Evolutionary conservation across 1,284 basidiomycete species (phyloP).

Genomic region (Ganoderma lingzhi): DNA sequence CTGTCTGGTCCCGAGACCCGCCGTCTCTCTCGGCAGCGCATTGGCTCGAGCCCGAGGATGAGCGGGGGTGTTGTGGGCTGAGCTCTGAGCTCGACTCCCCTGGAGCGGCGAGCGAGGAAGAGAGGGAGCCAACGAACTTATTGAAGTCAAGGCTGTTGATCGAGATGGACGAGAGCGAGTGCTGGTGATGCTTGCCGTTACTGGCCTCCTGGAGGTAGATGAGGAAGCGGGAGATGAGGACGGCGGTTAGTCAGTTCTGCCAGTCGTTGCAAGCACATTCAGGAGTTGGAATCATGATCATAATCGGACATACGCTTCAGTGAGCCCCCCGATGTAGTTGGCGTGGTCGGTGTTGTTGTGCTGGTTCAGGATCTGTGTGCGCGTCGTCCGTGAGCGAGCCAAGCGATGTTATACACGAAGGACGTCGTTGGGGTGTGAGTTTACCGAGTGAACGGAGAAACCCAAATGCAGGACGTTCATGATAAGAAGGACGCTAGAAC

Average conservation of each 20-base stretch:
- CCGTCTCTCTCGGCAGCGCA: background rate
- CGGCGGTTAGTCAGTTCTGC: slow-evolving; percentile 6
- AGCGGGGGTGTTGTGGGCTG: background rate
- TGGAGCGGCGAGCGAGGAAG: slow-evolving; percentile 6
- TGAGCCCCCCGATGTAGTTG: slow-evolving; percentile 10
- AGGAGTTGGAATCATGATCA: background rate
- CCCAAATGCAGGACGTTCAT: slow-evolving; percentile 18
- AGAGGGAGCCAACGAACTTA: slow-evolving; percentile 8
- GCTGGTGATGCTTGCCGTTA: slow-evolving; percentile 1
- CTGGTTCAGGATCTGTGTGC: slow-evolving; percentile 4
- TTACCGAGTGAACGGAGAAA: slow-evolving; percentile 15
- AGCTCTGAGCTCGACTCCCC: background rate
- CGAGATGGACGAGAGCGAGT: slow-evolving; percentile 6
- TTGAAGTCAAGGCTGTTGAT: slow-evolving; percentile 14
- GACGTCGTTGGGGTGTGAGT: background rate
- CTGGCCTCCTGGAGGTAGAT: slow-evolving; percentile 19
- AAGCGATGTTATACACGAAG: no score
- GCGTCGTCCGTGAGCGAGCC: no score
- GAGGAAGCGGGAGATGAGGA: slow-evolving; percentile 20
- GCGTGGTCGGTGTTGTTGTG: background rate
- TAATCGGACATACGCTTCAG: slow-evolving; percentile 5
- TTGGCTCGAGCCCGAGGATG: background rate
- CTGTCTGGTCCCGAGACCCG: background rate
- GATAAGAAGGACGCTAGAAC: background rate
- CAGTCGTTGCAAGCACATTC: background rate